Conservation (phyloP, 2,329 filamentous ascomycete genomes). For the Orbilia blumenaviensis region DNA sequence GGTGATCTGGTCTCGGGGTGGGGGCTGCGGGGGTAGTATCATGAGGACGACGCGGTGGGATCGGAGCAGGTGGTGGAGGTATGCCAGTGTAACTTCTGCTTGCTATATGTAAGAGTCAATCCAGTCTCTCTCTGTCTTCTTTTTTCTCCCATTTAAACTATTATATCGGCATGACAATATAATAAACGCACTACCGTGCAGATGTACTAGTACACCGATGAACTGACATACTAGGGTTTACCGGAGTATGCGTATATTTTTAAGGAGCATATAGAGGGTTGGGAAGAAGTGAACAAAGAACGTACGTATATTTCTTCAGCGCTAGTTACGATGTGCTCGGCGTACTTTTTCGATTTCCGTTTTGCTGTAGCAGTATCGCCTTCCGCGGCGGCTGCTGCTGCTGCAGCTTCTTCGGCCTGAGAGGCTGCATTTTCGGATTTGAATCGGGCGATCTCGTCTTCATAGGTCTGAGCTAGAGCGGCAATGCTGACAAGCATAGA, state of each 20-base stretch:
- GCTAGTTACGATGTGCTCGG: constrained; percentile 40
- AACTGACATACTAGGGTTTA: too few species aligned
- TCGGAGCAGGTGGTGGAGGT: constrained; percentile 49
- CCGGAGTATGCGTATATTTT: too few species aligned
- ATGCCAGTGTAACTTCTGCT: constrained; percentile 52
- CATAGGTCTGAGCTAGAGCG: constrained; percentile 61
- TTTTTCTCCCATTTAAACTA: not conserved
- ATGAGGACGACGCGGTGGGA: constrained; percentile 44
- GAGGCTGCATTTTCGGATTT: constrained; percentile 47
- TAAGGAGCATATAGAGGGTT: not conserved
- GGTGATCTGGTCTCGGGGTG: constrained; percentile 41
- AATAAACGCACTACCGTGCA: too few species aligned
- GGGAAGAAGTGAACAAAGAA: not conserved
- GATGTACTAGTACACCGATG: too few species aligned
- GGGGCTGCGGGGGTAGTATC: constrained; percentile 28
- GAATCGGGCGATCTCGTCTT: constrained; percentile 53
- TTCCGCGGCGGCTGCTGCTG: too few species aligned
- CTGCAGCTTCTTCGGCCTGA: constrained; percentile 25
- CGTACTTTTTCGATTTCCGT: constrained; percentile 38
- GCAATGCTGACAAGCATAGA: constrained; percentile 65
- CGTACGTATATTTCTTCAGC: constrained; percentile 52
- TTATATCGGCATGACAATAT: too few species aligned
- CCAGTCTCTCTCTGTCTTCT: not conserved
- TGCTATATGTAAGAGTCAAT: constrained; percentile 35
- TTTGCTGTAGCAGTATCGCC: constrained; percentile 13